A percentile compares a stretch with the other conserved stretches of the same genome.
phyloP scores from a whole-genome alignment of 352 stramenopile species.

The Thraustochytrium striatum region DNA sequence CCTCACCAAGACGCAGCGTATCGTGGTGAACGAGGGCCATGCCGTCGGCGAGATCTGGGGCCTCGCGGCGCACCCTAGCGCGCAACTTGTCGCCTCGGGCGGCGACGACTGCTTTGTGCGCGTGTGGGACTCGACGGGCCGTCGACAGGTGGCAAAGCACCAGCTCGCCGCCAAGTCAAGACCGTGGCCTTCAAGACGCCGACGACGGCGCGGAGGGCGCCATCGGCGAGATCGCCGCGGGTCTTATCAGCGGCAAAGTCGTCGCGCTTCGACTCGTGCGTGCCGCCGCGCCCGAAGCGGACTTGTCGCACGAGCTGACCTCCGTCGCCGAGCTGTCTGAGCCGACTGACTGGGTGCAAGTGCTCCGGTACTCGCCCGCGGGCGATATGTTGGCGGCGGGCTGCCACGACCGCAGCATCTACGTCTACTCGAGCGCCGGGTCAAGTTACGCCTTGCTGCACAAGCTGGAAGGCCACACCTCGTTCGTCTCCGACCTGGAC shows the following conservation, averaged over 20 bases:
- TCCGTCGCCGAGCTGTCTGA: neutral
- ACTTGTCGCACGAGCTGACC: neutral
- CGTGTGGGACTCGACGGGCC: constrained; percentile 66
- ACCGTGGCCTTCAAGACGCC: constrained; percentile 13
- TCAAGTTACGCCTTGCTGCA: constrained; percentile 39
- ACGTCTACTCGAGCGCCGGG: constrained; percentile 49
- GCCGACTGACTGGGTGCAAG: constrained; percentile 53
- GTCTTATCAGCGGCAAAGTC: constrained; percentile 13
- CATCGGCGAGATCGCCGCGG: constrained; percentile 43
- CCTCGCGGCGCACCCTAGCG: constrained; percentile 67
- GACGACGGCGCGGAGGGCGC: neutral
- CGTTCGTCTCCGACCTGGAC: constrained; percentile 52
- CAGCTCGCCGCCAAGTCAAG: constrained; percentile 43
- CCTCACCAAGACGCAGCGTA: neutral
- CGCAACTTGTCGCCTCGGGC: constrained; percentile 67
- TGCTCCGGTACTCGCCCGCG: constrained; percentile 67
- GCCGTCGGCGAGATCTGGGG: constrained; percentile 67
- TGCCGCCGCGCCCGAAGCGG: no score
- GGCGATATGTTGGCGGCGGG: constrained; percentile 69
- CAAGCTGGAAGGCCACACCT: constrained; percentile 50
- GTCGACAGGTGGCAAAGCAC: neutral
- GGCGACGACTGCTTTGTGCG: constrained; percentile 71
- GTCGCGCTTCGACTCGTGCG: neutral
- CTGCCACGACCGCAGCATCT: constrained; percentile 56
- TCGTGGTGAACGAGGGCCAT: constrained; percentile 62